Evolutionary conservation across 768 basidiomycete genomes (phyloP).

Genomic region (Pleurotus citrinopileatus): DNA sequence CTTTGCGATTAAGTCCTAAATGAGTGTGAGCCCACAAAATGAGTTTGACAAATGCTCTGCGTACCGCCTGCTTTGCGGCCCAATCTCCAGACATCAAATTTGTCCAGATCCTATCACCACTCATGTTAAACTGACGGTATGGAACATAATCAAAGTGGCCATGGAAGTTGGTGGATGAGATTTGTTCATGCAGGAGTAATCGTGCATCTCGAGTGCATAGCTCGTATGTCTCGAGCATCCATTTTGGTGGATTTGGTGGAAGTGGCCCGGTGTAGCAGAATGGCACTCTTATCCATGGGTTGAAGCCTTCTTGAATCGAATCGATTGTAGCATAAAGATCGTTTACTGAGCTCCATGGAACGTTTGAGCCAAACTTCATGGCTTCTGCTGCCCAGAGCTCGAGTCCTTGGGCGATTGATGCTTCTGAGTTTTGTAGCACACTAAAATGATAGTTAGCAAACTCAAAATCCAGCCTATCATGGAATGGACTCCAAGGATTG

Average conservation of each 20-base stretch:
- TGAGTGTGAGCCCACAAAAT: background rate
- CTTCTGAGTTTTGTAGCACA: slow-evolving; percentile 20
- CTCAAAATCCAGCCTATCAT: slow-evolving; percentile 22
- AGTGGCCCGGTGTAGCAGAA: slow-evolving; percentile 20
- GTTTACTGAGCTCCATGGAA: slow-evolving; percentile 18
- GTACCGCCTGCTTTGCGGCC: slow-evolving; percentile 31
- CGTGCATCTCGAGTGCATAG: slow-evolving; percentile 20
- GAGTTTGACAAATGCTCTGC: slow-evolving; percentile 4
- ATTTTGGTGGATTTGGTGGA: slow-evolving; percentile 17
- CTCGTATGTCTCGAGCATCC: slow-evolving; percentile 25
- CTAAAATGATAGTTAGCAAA: slow-evolving; percentile 25
- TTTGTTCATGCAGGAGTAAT: slow-evolving; percentile 18
- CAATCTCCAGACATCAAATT: slow-evolving; percentile 36
- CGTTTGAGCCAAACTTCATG: slow-evolving; percentile 11
- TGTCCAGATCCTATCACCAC: slow-evolving; percentile 18
- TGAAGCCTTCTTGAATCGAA: slow-evolving; percentile 18
- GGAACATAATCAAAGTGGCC: slow-evolving; percentile 19
- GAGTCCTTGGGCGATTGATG: slow-evolving; percentile 17
- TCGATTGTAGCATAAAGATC: slow-evolving; percentile 24
- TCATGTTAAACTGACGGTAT: slow-evolving; percentile 20
- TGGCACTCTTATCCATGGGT: slow-evolving; percentile 19
- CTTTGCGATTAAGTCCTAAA: slow-evolving; percentile 24
- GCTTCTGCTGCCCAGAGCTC: slow-evolving; percentile 23
- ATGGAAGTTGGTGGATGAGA: slow-evolving; percentile 20
- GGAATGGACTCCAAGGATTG: slow-evolving; percentile 25